Percentiles rank a stretch among this genome's conserved stretches.
These are phyloP conservation scores for Agrostemma githago DNA, from an alignment of 148 eudicot genomes.

Conservation along the genomic window DNA sequence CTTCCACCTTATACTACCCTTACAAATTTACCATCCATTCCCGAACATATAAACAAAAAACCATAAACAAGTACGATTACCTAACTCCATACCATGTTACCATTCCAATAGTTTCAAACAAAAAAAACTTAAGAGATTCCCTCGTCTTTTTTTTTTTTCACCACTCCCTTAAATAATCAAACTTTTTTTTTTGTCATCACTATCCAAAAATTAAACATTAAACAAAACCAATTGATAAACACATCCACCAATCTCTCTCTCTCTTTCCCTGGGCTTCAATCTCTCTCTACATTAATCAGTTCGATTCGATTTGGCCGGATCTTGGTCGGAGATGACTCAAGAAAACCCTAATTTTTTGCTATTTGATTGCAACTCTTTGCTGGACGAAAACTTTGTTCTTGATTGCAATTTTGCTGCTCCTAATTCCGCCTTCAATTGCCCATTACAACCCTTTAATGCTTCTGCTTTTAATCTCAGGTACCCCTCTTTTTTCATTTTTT, in stretches of 20 bases:
- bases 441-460: conserved; percentile 40
- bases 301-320: conserved; percentile 16
- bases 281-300: neutral
- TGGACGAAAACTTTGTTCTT: conserved; percentile 52
- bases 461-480: conserved; percentile 54
- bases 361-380: conserved; percentile 44
- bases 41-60: too few species aligned
- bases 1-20: too few species aligned
- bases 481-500: neutral
- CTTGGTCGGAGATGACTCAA: conserved; percentile 40
- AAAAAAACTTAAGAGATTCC: neutral
- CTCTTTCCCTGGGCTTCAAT: conserved; percentile 12
- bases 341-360: conserved; percentile 64
- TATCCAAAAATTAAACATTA: neutral
- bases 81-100: too few species aligned
- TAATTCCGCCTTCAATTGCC: conserved; percentile 53
- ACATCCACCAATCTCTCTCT: conserved; percentile 12
- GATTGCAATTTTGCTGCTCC: conserved; percentile 42
- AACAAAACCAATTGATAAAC: neutral
- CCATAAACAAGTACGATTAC: too few species aligned
- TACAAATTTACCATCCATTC: too few species aligned
- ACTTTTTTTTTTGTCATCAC: neutral
- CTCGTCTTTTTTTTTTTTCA: neutral
- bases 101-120: too few species aligned
- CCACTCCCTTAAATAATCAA: neutral